Evolutionary conservation across 225 moss, liverwort and hornwort genomes (phyloP).

Genomic region (Physcomitrellopsis africana): DNA sequence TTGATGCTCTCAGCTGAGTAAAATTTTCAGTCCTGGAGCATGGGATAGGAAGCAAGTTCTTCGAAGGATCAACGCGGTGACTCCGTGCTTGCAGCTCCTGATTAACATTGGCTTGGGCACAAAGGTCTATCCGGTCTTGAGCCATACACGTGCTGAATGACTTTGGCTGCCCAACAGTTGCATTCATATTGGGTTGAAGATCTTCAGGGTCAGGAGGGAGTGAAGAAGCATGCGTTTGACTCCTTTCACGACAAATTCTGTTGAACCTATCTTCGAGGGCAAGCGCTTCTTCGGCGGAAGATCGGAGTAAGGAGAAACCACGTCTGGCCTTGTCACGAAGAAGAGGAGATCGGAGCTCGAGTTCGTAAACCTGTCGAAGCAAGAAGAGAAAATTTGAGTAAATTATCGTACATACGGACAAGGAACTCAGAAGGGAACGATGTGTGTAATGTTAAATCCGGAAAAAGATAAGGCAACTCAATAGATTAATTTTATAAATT

Average conservation of each 20-base stretch:
- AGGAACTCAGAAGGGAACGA: background rate
- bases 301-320: constrained; percentile 25
- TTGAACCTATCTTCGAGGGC: constrained; percentile 62
- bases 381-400: background rate
- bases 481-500: background rate
- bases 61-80: constrained; percentile 22
- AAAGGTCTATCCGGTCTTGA: constrained; percentile 20
- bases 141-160: constrained; percentile 15
- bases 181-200: constrained; percentile 30
- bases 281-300: constrained; percentile 38
- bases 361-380: constrained; percentile 60
- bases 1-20: constrained; percentile 41
- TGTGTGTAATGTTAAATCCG: background rate
- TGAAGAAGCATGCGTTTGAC: constrained; percentile 24
- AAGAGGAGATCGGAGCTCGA: constrained; percentile 61
- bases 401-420: background rate
- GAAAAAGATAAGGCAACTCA: background rate
- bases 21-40: constrained; percentile 27
- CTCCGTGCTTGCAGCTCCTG: constrained; percentile 16
- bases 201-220: constrained; percentile 24
- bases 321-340: constrained; percentile 42
- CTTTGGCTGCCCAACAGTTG: constrained; percentile 25
- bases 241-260: constrained; percentile 30
- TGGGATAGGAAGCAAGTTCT: constrained; percentile 29
- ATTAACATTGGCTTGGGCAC: constrained; percentile 15